Base-by-base conservation (phyloP, 768 basidiomycete species). In the Podaxis pistillaris region DNA sequence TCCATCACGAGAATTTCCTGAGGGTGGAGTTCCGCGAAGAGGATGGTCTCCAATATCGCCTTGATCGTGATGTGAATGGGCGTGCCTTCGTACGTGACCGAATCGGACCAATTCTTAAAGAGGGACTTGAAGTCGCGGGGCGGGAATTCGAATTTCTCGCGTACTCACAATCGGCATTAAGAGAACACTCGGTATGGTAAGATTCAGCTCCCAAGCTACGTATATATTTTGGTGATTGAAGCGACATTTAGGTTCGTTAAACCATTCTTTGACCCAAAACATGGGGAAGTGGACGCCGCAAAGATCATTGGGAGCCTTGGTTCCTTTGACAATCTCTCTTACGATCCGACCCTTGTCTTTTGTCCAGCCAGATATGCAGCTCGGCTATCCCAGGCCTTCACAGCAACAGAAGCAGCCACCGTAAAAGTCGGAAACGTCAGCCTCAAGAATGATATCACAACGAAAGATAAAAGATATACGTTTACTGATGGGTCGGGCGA, bases 401-500 rank as follows among this genome's bases (percentile, higher is more conserved):
- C 89, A 0, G 82, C 88, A 1, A 91, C 89, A 0, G 87, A 90
- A 63, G 73, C 77, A 24, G 83, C 84, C 3, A 55, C 52, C 6
- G 70, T 82, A 12, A 66, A 72, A 26, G 67, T 79, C 0, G 72
- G 77, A 8, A 83, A 89, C 68, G 79, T 87, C 28, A 67, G 77
- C 28, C 36, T 64, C 1, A 58, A 72, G 0, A 49, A 65, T 0
- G 81, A 84, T 61, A 78, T 79, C 47, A 60, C 62, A 15, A 66
- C 74, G 0, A 24, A 64, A 55, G 63, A 69, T 41, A 65, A 64
- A 17, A 75, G 73, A 15, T 84, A 80, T 62, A 72, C 73, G 52
- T 89, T 88, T 71, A 89, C 89, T 0, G 90, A 91, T 68, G 89
- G 89, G 6, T 83, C 87, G 28, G 90, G 89, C 1, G 83, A 80